Evolutionary conservation across 169 alveolate species (phyloP).

Genomic region (Cryptosporidium ubiquitum): DNA sequence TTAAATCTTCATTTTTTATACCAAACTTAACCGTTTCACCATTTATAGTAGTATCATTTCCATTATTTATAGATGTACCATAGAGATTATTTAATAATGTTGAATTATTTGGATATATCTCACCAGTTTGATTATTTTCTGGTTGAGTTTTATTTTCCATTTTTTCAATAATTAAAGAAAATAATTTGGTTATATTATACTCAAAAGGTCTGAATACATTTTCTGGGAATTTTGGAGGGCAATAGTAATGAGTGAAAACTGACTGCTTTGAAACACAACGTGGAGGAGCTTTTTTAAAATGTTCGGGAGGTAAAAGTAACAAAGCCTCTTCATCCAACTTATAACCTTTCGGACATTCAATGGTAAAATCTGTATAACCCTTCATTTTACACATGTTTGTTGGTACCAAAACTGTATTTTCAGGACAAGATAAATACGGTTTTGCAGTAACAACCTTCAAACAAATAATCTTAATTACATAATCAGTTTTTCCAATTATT

Average conservation of each 20-base stretch:
- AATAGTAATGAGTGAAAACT: constrained; percentile 60
- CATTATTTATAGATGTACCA: background rate
- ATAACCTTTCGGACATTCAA: constrained; percentile 55
- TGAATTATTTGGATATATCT: background rate
- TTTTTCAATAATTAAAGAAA: background rate
- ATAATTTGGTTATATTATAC: constrained; percentile 4
- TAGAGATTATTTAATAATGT: background rate
- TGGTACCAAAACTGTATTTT: constrained; percentile 25
- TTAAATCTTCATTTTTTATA: background rate
- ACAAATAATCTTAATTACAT: constrained; percentile 46
- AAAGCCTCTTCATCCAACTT: constrained; percentile 48
- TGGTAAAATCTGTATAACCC: constrained; percentile 26
- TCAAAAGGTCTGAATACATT: constrained; percentile 40
- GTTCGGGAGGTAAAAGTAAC: constrained; percentile 23
- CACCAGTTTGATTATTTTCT: background rate
- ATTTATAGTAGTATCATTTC: background rate
- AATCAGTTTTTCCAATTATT: constrained; percentile 51
- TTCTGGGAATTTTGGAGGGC: constrained; percentile 59
- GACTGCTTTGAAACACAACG: constrained; percentile 53
- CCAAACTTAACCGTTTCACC: background rate
- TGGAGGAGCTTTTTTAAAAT: constrained; percentile 51
- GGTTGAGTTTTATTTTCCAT: background rate
- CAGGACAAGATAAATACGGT: constrained; percentile 60
- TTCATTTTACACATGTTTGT: constrained; percentile 34
- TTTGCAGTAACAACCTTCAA: constrained; percentile 17